Base-by-base conservation (phyloP, 1,284 basidiomycete species). In the Ceratobasidium sp. region DNA sequence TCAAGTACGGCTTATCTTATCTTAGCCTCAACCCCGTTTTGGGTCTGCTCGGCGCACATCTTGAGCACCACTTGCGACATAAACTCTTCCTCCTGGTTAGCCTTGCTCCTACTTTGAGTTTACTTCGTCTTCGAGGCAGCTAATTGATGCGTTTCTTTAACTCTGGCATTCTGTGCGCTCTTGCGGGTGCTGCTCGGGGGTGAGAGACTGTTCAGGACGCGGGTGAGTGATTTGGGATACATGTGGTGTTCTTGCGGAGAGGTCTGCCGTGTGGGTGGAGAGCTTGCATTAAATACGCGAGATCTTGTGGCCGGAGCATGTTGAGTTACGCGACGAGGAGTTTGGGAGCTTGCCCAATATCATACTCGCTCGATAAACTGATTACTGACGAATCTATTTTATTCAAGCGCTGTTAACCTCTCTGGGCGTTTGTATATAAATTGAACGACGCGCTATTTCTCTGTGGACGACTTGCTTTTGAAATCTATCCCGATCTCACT, bases 141-240 rank as follows among this genome's bases (percentile, higher is more conserved):
- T 50, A 11, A 51, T 4, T 24, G 8, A 64, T 64, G 62, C 62
- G 47, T 31, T 22, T 64, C 8, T 64, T 50, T 2, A 48, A 19
- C 9, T 29, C 36, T 51, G 62, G 36, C 3, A 14, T 64, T 31
- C 15, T 64, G 24, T 3, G 14, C 62, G 41, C 48, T 31, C 2
- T 50, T 4, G 8, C 50, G 62, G 27, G 45, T 15, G 44, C 29
- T 17, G n/a, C 48, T 14, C 45, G 59, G 59, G 62, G 62, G 31
- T 64, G 62, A 45, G 72, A 74, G 33, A 74, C 72, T 27, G 72
- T 74, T 9, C 19, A 65, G 22, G 72, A 74, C 51, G 72, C 72
- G 45, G 72, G 72, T 74, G 31, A 51, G 72, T 64, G 15, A 5
- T 50, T 47, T 56, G 5, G 8, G 27, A 36, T 15, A 19, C 11